These are phyloP conservation scores for Tuber aestivum DNA, from an alignment of 495 filamentous ascomycete species.

Conservation along the genomic window DNA sequence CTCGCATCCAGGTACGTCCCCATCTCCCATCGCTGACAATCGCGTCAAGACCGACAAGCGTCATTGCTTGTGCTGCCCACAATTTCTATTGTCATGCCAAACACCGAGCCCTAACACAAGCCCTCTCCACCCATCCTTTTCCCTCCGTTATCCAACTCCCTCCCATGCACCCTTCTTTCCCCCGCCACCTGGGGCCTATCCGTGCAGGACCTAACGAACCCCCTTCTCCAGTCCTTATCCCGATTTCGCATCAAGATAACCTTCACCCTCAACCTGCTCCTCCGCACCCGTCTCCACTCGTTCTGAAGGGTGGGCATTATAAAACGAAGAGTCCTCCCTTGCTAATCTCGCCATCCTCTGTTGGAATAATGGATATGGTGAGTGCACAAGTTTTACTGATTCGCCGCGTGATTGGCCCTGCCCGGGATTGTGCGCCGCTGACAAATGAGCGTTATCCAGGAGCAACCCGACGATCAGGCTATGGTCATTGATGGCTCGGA, in stretches of 20 bases:
- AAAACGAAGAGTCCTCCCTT: not conserved
- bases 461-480: conserved; percentile 34
- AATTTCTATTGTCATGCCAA: conserved; percentile 1
- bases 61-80: not conserved
- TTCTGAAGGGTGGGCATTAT: not conserved
- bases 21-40: not conserved
- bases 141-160: not conserved
- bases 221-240: not conserved
- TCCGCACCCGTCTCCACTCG: not conserved
- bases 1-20: not conserved
- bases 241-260: not conserved
- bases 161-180: not conserved
- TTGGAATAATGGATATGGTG: not conserved
- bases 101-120: not conserved
- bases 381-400: not conserved
- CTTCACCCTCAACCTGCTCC: not conserved
- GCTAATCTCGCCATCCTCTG: not conserved
- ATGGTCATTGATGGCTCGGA: conserved; percentile 48
- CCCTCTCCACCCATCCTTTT: not conserved
- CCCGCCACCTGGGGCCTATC: not conserved
- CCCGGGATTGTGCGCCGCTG: not conserved
- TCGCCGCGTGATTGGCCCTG: not conserved
- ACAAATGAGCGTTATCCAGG: not conserved
- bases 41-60: not conserved
- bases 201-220: not conserved